Evolutionary conservation across 345 rosid genomes (phyloP), one percentile per base, ranked within the genome.

Genomic region (Eutrema japonicum): DNA sequence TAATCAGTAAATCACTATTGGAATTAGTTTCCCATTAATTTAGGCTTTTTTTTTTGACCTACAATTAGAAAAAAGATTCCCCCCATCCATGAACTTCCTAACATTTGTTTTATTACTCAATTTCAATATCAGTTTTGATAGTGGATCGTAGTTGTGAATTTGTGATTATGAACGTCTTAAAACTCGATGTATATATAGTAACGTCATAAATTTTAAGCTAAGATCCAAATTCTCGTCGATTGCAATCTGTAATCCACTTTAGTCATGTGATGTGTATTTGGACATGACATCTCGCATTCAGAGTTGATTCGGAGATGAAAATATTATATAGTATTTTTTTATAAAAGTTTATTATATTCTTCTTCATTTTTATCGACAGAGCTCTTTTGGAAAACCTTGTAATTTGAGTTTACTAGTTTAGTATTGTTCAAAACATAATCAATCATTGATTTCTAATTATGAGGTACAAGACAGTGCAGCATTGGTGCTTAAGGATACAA

Each of bases 211-310:
- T 60, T 51, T 37, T 68, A 16, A 68, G 78, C 78, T 68, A 60
- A 27, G 16, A 51, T 51, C 72, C 69, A 67, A 62, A 35, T 47
- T 30, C 27, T 45, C 45, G 0, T 50, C 27, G 11, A 33, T 68
- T 75, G 73, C 62, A 75, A 52, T 60, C 78, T 75, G 68, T 75
- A 68, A 50, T 60, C 78, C 78, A 75, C 78, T 60, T 59, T 42
- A 30, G 32, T 59, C 78, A 75, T 68, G 78, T 75, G 73, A 42
- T 52, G 61, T 66, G 68, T 40, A 56, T 65, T 29, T 66, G 55
- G 78, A 68, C 69, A 68, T 68, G 69, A 68, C 78, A 75, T 67
- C 6, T 74, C 10, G 55, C 62, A 67, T 67, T 60, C 60, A 16
- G 16, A 37, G 69, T 68, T 68, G 62, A 68, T 68, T 67, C 40